These are phyloP conservation scores for Panellus pusillus DNA, from an alignment of 768 basidiomycete genomes.

Conservation along the genomic window DNA sequence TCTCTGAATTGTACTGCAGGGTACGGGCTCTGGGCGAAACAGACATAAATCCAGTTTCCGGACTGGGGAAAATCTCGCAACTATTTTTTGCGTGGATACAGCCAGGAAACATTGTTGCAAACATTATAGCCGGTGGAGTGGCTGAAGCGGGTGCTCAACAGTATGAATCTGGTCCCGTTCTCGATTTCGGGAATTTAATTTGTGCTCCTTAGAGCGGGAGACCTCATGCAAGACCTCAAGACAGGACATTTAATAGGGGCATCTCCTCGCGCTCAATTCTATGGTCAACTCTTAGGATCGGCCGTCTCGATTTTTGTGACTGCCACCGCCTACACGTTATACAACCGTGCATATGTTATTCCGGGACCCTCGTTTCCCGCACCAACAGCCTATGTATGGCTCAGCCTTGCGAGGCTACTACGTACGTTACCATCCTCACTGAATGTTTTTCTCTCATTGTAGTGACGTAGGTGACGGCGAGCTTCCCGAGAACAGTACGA, in stretches of 20 bases:
- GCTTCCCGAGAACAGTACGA: constrained; percentile 70
- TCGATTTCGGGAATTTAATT: constrained; percentile 1
- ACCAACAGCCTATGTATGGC: constrained; percentile 94
- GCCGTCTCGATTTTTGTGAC: constrained; percentile 87
- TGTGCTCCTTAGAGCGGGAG: constrained; percentile 68
- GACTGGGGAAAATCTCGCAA: constrained; percentile 93
- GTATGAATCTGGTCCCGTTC: constrained; percentile 38
- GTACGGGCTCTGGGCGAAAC: constrained; percentile 96
- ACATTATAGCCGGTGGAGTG: constrained; percentile 96
- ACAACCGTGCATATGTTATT: constrained; percentile 83
- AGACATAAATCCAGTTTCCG: constrained; percentile 89
- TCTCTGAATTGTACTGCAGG: constrained; percentile 36
- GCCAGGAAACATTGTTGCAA: constrained; percentile 95
- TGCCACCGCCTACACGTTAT: constrained; percentile 82
- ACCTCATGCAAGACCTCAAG: constrained; percentile 98
- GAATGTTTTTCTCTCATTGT: constrained; percentile 23
- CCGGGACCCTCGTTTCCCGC: constrained; percentile 96
- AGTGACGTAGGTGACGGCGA: constrained; percentile 66
- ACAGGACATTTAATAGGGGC: constrained; percentile 92
- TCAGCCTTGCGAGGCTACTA: constrained; percentile 70
- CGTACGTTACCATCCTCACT: constrained; percentile 39
- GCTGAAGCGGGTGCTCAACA: constrained; percentile 94
- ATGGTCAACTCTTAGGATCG: constrained; percentile 89
- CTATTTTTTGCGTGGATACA: constrained; percentile 93
- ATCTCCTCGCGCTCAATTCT: constrained; percentile 93